phyloP scores from a whole-genome alignment of 306 rosid genomes.

The Pterocarpus santalinus region DNA sequence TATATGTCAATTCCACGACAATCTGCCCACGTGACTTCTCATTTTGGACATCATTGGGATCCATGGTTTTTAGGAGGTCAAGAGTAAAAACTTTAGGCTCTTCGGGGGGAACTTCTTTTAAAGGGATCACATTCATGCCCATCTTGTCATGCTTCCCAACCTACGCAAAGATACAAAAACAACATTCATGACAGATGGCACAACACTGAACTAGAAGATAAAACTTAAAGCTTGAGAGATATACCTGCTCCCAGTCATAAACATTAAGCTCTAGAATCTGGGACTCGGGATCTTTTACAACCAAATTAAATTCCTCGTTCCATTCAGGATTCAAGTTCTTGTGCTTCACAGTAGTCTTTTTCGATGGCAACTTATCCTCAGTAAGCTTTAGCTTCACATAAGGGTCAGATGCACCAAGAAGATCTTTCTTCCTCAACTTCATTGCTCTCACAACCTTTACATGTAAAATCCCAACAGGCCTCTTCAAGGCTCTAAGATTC shows the following conservation, averaged over 20 bases:
- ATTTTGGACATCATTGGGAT: conserved; percentile 66
- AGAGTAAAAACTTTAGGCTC: conserved; percentile 71
- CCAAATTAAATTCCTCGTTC: conserved; percentile 86
- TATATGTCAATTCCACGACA: conserved; percentile 77
- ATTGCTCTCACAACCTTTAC: conserved; percentile 83
- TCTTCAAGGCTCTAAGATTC: conserved; percentile 70
- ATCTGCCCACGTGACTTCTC: conserved; percentile 86
- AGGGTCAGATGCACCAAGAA: conserved; percentile 93
- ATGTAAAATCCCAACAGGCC: conserved; percentile 86
- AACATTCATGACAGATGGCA: conserved; percentile 40
- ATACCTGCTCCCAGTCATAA: conserved; percentile 93
- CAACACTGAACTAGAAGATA: conserved; percentile 25
- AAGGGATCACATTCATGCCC: conserved; percentile 76
- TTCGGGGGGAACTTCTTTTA: conserved; percentile 73
- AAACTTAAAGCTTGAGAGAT: conserved; percentile 20
- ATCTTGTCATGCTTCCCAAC: conserved; percentile 92
- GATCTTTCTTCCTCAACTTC: conserved; percentile 83
- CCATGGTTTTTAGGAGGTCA: conserved; percentile 79
- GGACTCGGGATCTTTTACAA: conserved; percentile 77
- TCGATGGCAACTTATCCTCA: conserved; percentile 76
- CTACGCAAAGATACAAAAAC: conserved; percentile 42
- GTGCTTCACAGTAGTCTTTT: conserved; percentile 87
- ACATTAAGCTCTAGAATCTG: conserved; percentile 74
- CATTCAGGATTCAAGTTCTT: conserved; percentile 96
- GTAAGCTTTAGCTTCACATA: conserved; percentile 85